Evolutionary conservation across 352 stramenopile species (phyloP), one percentile per base, ranked within the genome.

Genomic region (Phytopythium kandeliae): DNA sequence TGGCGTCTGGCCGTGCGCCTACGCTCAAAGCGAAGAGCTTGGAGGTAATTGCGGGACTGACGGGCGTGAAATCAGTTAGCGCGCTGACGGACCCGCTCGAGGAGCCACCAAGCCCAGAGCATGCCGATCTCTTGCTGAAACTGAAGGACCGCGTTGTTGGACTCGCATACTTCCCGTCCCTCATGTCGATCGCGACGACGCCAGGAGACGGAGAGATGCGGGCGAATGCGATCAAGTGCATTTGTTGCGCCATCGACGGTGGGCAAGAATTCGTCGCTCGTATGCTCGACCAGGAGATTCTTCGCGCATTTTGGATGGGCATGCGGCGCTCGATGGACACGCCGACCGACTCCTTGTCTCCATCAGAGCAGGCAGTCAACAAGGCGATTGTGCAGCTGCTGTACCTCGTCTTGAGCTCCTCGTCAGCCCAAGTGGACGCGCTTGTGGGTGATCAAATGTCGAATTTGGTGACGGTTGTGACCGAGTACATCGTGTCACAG

Each of bases 261-360:
- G 74, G 74, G 0, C 60, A 84, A 33, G 75, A 86, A 3, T 40
- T 79, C 3, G 64, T 86, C 26, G 42, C 48, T 15, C 69, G 63
- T 16, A 86, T 91, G 75, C 70, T 91, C 13, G 77, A 89, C 40
- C 77, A 88, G 57, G 77, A 86, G 26, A 67, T 89, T 52, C 54
- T 88, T 12, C 77, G 77, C 38, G 72, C 76, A 12, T 87, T 90
- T 45, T 87, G 68, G 53, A 71, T 67, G 28, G 69, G 70, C 6
- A 55, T 90, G 54, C 67, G 74, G 16, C 72, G 75, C 25, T 90
- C 76, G 72, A 88, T 81, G 70, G 63, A 81, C 25, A 66, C 67
- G 6, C 58, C 67, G 8, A 55, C 58, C 4, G 65, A 76, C 9
- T 46, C 65, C 9, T 57, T 77, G 11, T 66, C 60, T 3, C 24